Evolutionary conservation across 2,329 filamentous ascomycete species (phyloP), one percentile per base, ranked within the genome.

Genomic region (Penicillium fuscoglaucum): DNA sequence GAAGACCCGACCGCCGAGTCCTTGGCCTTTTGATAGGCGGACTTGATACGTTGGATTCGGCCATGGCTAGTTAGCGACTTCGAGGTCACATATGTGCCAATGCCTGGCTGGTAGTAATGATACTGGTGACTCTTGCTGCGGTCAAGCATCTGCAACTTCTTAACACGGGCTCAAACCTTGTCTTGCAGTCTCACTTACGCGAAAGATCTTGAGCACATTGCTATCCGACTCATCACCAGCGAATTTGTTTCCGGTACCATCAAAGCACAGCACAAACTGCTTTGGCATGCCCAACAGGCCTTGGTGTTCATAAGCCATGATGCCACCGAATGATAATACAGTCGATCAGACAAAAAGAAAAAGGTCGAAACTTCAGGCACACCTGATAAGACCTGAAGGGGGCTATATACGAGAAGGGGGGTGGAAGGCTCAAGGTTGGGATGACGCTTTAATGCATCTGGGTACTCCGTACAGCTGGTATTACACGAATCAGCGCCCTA

Each of bases 1-100:
- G 88, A 91, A 0, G 88, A 89, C 1, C 91, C 91, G 60, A 96
- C 75, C 10, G 90, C 90, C 3, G 88, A 90, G 72, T 95, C 90
- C 52, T 75, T 75, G 50, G 73, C 72, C 57, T 76, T 76, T 29
- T 71, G 57, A 53, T 75, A 75, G 28, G 70, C 71, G 17, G 71
- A 74, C 65, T 91, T 91, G 59, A 88, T 86, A 55, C 74, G 71
- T 55, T 74, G 71, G 26, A 76, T 64, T 24, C 71, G 68, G 28
- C 74, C 70, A 58, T 69, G 67, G 52, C 70, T 71, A 29, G 68
- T 66, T 6, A 78, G 64, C 7, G 72, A 72, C 31, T 69, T 71
- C 3, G 70, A 68, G 0, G 73, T 74, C 54, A 77, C 74, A 61
- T 79, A 79, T 26, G 77, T 79, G 24, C 77, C 77, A 62, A 79